Evolutionary conservation across 768 basidiomycete species (phyloP).

Genomic region (Astraeus odoratus): DNA sequence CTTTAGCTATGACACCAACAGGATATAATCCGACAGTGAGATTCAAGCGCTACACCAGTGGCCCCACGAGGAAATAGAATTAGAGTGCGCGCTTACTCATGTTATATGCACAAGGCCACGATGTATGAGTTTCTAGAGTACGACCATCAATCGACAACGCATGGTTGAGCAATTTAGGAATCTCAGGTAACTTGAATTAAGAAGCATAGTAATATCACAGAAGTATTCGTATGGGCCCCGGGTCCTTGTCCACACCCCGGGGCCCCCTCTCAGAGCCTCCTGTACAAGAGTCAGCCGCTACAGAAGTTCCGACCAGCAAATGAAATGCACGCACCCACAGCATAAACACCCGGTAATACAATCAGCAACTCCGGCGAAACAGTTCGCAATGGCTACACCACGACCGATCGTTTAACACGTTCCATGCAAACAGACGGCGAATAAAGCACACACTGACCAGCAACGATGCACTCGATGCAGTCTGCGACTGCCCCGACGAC

Average conservation of each 20-base stretch:
- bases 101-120: too few species aligned
- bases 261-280: slow-evolving; percentile 3
- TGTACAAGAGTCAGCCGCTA: not conserved
- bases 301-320: not conserved
- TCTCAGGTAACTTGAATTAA: too few species aligned
- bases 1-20: too few species aligned
- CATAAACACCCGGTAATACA: slow-evolving; percentile 40
- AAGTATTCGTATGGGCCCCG: too few species aligned
- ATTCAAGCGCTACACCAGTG: too few species aligned
- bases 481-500: slow-evolving; percentile 34
- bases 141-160: too few species aligned
- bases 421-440: not conserved
- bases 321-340: slow-evolving; percentile 28
- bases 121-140: too few species aligned
- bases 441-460: slow-evolving; percentile 26
- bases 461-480: slow-evolving; percentile 42
- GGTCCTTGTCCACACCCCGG: slow-evolving; percentile 1
- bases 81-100: too few species aligned
- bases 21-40: too few species aligned
- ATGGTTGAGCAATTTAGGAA: too few species aligned
- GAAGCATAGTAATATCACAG: too few species aligned
- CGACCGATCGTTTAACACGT: not conserved
- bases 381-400: slow-evolving; percentile 35
- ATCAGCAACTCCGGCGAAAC: slow-evolving; percentile 33
- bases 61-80: too few species aligned